Evolutionary conservation across 2,329 filamentous ascomycete species (phyloP), one percentile per base, ranked within the genome.

Genomic region (Alternaria brassicae): DNA sequence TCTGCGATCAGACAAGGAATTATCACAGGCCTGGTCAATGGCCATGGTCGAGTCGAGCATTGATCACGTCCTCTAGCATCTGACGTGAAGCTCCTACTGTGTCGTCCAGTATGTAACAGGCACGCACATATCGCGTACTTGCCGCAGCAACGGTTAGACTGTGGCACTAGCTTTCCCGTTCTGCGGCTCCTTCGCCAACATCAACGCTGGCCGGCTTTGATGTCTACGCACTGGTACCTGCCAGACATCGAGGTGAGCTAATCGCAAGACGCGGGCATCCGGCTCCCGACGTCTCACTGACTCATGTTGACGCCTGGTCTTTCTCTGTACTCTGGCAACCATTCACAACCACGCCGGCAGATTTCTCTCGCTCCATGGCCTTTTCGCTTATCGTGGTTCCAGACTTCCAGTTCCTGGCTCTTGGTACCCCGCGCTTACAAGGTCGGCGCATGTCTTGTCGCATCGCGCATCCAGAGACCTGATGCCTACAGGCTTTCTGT

Each of bases 341-440:
- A 28, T 34, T 25, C 48, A 19, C 25, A 17, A 48, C 44, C 28
- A 48, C 44, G 13, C 28, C 54, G 27, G 36, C 15, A 21, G 25
- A 30, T 41, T 52, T 45, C 27, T 19, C 15, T 30, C 21, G 44
- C 42, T 44, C 23, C 37, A 32, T 39, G 44, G 45, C 40, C 49
- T 39, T 39, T 47, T 59, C 52, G 56, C 56, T 59, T 56, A 56
- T 44, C 45, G 45, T 27, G 27, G 50, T 25, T 44, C 21, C 37
- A 41, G 25, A 19, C 39, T 25, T 44, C 21, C 37, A 41, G 25
- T 44, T 40, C 37, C 23, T 23, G 42, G 23, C 17, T 56, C 23
- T 44, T 34, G 41, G 52, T 49, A 30, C 52, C 56, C 45, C 56
- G 40, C 56, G 45, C 39, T 50, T 30, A 27, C 32, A 32, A 25